These are phyloP conservation scores for Penicillium sp. DNA, from an alignment of 2,329 filamentous ascomycete species.

Conservation along the genomic window DNA sequence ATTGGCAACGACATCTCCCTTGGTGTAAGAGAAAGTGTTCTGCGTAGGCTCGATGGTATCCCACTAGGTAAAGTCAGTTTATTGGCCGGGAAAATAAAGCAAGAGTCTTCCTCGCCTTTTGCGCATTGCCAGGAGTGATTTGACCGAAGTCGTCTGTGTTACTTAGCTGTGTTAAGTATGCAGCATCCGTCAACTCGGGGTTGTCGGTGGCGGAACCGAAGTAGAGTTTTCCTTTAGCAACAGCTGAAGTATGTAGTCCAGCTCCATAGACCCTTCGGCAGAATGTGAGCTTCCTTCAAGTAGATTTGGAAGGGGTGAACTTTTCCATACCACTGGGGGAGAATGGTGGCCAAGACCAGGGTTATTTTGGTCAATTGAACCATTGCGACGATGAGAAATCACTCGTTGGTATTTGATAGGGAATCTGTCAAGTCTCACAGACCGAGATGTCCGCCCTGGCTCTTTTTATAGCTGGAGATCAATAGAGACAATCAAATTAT, in stretches of 20 bases:
- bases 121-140: conserved; percentile 65
- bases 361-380: conserved; percentile 18
- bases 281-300: neutral
- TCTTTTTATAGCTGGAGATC: conserved; percentile 7
- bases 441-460: neutral
- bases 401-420: neutral
- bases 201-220: conserved; percentile 64
- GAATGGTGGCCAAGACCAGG: conserved; percentile 23
- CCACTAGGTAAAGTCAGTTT: conserved; percentile 49
- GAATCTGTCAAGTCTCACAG: neutral
- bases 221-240: conserved; percentile 57
- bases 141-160: conserved; percentile 66
- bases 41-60: conserved; percentile 61
- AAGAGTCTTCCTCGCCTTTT: conserved; percentile 44
- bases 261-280: conserved; percentile 19
- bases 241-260: conserved; percentile 44
- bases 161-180: conserved; percentile 59
- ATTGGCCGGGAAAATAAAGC: fast-evolving
- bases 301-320: neutral
- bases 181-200: conserved; percentile 53
- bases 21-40: conserved; percentile 59
- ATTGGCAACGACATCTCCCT: conserved; percentile 54
- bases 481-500: neutral
- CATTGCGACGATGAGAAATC: conserved; percentile 15
- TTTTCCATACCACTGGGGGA: conserved; percentile 24